Percentiles rank a stretch among this genome's conserved stretches.
Evolutionary conservation across 371 early-diverging fungal genomes (phyloP).

Genomic region (Mucor sp.): DNA sequence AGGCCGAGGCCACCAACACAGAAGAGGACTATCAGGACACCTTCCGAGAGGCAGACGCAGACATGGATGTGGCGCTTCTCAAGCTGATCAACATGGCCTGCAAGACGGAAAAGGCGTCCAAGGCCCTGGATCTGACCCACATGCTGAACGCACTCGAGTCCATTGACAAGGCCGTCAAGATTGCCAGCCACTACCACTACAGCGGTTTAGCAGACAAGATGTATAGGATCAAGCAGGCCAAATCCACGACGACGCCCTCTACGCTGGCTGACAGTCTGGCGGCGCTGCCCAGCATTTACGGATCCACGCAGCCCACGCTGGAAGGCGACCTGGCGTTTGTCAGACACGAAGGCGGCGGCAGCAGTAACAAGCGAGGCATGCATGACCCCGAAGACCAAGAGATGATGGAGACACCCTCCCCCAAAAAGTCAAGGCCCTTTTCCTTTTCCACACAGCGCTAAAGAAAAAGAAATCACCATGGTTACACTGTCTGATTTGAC

Average conservation of each 20-base stretch:
- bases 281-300: slow-evolving; percentile 4
- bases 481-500: neutral
- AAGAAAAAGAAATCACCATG: no score
- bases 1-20: slow-evolving; percentile 45
- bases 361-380: neutral
- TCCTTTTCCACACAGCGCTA: slow-evolving; percentile 1
- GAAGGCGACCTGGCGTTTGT: slow-evolving; percentile 10
- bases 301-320: slow-evolving; percentile 3
- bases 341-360: neutral
- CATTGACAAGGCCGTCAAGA: slow-evolving; percentile 79
- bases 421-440: slow-evolving; percentile 12
- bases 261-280: slow-evolving; percentile 10
- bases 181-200: slow-evolving; percentile 71
- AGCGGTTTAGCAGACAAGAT: slow-evolving; percentile 79
- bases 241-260: neutral
- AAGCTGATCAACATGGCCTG: slow-evolving; percentile 79
- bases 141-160: slow-evolving; percentile 61
- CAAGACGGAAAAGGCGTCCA: slow-evolving; percentile 66
- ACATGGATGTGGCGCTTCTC: slow-evolving; percentile 79
- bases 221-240: slow-evolving; percentile 67
- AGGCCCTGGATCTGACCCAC: slow-evolving; percentile 76
- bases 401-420: neutral
- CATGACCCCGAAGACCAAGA: neutral
- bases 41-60: slow-evolving; percentile 51
- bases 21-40: slow-evolving; percentile 44